Base-by-base conservation (phyloP, 345 rosid genomes). In the Moricandia arvensis region DNA sequence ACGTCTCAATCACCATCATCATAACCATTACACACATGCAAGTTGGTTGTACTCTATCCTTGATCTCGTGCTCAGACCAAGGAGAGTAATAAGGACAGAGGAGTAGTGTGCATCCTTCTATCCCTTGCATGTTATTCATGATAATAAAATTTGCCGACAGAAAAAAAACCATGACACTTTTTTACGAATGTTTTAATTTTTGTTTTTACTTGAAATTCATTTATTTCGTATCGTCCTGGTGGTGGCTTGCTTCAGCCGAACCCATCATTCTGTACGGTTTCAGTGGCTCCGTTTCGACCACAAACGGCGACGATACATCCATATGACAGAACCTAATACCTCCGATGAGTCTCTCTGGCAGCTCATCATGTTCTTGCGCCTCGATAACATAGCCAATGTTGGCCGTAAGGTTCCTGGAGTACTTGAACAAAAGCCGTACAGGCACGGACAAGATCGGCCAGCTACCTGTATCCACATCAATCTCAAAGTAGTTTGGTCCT, bases 321-420 rank as follows among this genome's bases (percentile, higher is more conserved):
- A 89, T 84, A 68, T 85, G 88, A 51, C 90, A 87, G 60, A 87
- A 80, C 69, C 97, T 87, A 73, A 85, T 51, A 0, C 88, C 92
- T 12, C 97, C 97, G 4, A 91, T 79, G 66, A 93, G 71, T 69
- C 68, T 91, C 84, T 93, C 96, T 30, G 96, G 98, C 75, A 89
- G 79, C 87, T 91, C 97, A 7, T 86, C 86, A 76, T 88, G 92
- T 71, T 81, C 10, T 80, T 84, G 84, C 61, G 86, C 85, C 84
- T 93, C 93, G 63, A 89, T 86, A 49, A 89, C 82, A 38, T 91
- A 89, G 5, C 98, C 96, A 86, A 91, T 77, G 41, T 91, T 96
- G n/a, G 82, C 29, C 3, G 82, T 75, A 59, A 93, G 84, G 77
- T 74, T 76, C 63, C 92, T 83, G 68, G 85, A 71, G 66, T 79